Percentiles rank a stretch among this genome's conserved stretches.
phyloP scores from a whole-genome alignment of 1,284 basidiomycete species.

The Apiotrichum akiyoshidainum region DNA sequence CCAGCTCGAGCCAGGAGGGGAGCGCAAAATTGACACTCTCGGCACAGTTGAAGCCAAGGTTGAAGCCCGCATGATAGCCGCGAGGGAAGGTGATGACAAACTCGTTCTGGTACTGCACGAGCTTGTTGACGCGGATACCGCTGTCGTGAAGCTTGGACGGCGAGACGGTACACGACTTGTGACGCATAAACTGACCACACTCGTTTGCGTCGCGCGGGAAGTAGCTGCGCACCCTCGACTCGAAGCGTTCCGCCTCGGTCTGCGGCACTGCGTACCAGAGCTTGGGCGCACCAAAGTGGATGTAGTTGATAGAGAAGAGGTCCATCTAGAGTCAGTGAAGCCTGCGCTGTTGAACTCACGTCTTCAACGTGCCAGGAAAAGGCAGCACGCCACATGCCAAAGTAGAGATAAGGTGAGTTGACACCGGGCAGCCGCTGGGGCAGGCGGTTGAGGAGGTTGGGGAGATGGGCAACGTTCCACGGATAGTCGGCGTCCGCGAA shows the following conservation, averaged over 20 bases:
- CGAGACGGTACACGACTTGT: conserved; percentile 94
- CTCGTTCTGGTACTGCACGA: conserved; percentile 87
- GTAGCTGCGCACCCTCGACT: conserved; percentile 62
- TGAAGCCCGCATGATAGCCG: conserved; percentile 96
- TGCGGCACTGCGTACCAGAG: conserved; percentile 97
- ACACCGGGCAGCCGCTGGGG: conserved; percentile 78
- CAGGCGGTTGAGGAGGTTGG: conserved; percentile 73
- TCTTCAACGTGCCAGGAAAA: conserved; percentile 98
- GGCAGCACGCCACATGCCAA: conserved; percentile 98
- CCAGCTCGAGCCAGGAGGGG: conserved; percentile 89
- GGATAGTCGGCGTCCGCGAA: conserved; percentile 74
- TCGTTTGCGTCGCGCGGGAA: conserved; percentile 79
- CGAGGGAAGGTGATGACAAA: conserved; percentile 94
- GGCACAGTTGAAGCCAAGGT: conserved; percentile 94
- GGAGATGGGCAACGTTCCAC: conserved; percentile 92
- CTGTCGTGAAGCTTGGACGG: conserved; percentile 76
- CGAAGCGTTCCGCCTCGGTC: conserved; percentile 69
- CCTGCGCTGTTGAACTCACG: conserved; percentile 33
- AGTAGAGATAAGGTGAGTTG: conserved; percentile 96
- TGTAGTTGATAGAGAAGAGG: conserved; percentile 97
- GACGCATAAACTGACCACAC: conserved; percentile 91
- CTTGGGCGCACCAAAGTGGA: conserved; percentile 95
- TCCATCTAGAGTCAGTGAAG: conserved; percentile 64
- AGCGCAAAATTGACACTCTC: conserved; percentile 98
- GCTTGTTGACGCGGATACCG: conserved; percentile 77